Evolutionary conservation across 75 land plant species (phyloP), one percentile per base, ranked within the genome.

Genomic region (Pinus tabuliformis): DNA sequence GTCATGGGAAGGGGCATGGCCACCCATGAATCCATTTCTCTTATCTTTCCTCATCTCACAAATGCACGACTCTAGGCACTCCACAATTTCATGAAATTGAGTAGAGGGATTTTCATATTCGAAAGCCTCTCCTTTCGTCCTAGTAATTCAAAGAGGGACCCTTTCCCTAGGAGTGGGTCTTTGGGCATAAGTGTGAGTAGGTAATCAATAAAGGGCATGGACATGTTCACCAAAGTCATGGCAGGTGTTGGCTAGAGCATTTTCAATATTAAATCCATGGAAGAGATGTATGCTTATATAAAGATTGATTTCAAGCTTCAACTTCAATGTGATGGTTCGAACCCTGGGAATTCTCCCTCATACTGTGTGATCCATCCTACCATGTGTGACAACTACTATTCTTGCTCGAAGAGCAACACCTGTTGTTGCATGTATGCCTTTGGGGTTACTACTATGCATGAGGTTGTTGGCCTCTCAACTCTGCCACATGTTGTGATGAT

Each of bases 101-200:
- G 81, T 1, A 75, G 37, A 56, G 85, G 85, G 42, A 39, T 75
- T n/a, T 83, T 83, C 78, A 76, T 64, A 72, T 26, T 83, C 4
- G 78, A 58, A 6, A 7, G 49, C 9, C 9, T 7, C 49, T 6
- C 49, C 49, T 45, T 7, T 26, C 0, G 7, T 7, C 49, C 9
- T 0, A 1, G 0, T 45, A 45, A 45, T 45, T 45, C 49, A 45
- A 45, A 45, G 7, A 6, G 49, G 71, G 20, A 3, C 52, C 58
- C 15, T 8, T 16, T 6, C 15, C 30, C 45, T 58, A 76, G 11
- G 63, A 73, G 36, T 73, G 83, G 83, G 70, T 63, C 76, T 20
- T 59, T 83, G 62, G 75, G 76, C 24, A 73, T 59, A 1, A 21
- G 79, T 9, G 3, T 59, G 1, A 77, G 49, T 24, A 79, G 79